A percentile compares a stretch with the other conserved stretches of the same genome.
phyloP scores from a whole-genome alignment of 164 flowering plant species.

The Magnolia officinalis region DNA sequence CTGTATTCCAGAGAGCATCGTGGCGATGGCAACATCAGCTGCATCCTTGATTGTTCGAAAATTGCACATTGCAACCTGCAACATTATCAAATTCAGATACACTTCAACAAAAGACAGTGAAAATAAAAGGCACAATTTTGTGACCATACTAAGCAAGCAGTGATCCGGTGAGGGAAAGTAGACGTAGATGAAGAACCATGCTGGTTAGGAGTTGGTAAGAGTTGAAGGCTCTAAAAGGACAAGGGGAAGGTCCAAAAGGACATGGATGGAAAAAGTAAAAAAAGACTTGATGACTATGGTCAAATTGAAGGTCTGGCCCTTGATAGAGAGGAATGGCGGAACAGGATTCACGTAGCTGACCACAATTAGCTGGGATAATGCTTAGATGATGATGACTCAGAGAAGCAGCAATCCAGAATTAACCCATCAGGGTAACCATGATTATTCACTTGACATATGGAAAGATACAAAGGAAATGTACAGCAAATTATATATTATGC shows the following conservation, averaged over 20 bases:
- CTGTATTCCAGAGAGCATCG: conserved; percentile 94
- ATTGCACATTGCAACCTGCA: conserved; percentile 94
- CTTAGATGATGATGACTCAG: background rate
- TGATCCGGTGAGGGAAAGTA: too few relatives aligned
- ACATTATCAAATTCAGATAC: conserved; percentile 3
- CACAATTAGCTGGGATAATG: too few relatives aligned
- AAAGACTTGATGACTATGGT: too few relatives aligned
- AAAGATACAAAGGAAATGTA: background rate
- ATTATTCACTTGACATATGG: background rate
- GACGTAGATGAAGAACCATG: too few relatives aligned
- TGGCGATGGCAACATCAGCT: conserved; percentile 97
- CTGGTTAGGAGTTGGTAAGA: too few relatives aligned
- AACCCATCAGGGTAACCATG: background rate
- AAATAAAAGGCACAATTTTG: background rate
- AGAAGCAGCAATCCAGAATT: background rate
- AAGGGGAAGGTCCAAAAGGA: too few relatives aligned
- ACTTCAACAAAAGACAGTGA: too few relatives aligned
- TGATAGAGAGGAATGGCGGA: too few relatives aligned
- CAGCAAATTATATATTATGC: background rate
- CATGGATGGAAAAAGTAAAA: too few relatives aligned
- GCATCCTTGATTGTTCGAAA: conserved; percentile 91
- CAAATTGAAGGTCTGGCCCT: too few relatives aligned
- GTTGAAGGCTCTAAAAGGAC: too few relatives aligned
- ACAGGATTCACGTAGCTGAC: too few relatives aligned
- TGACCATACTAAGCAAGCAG: background rate